Conservation (phyloP, 306 rosid species). For the Mucuna pruriens region DNA sequence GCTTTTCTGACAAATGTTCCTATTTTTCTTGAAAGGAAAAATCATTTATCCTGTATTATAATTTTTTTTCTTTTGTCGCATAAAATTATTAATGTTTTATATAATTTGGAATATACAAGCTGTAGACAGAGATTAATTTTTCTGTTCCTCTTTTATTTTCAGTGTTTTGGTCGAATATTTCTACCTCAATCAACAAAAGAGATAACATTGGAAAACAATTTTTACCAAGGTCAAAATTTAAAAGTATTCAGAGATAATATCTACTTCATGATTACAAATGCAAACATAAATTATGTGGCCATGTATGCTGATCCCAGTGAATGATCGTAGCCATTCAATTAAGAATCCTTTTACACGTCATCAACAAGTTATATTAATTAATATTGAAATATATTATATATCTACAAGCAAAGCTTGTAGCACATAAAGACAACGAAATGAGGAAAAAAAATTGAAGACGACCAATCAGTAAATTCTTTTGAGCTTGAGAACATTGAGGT, state of each 20-base stretch:
- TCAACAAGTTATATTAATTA: neutral
- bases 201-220: neutral
- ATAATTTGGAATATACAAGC: neutral
- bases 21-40: too few relatives aligned
- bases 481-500: constrained; percentile 29
- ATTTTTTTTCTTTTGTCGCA: too few relatives aligned
- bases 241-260: neutral
- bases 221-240: neutral
- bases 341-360: constrained; percentile 32
- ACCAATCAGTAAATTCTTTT: constrained; percentile 17
- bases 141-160: neutral
- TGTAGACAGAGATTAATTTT: neutral
- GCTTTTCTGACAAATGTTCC: too few relatives aligned
- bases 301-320: constrained; percentile 1
- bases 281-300: neutral
- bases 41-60: too few relatives aligned
- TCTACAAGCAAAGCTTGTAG: constrained; percentile 28
- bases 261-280: neutral
- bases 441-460: neutral
- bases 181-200: neutral
- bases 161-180: neutral
- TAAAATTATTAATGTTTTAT: neutral
- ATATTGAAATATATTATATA: neutral
- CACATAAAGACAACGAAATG: constrained; percentile 32
- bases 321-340: neutral